Base-by-base conservation (phyloP, 192 early-diverging fungal genomes). In the Gigaspora rosea region DNA sequence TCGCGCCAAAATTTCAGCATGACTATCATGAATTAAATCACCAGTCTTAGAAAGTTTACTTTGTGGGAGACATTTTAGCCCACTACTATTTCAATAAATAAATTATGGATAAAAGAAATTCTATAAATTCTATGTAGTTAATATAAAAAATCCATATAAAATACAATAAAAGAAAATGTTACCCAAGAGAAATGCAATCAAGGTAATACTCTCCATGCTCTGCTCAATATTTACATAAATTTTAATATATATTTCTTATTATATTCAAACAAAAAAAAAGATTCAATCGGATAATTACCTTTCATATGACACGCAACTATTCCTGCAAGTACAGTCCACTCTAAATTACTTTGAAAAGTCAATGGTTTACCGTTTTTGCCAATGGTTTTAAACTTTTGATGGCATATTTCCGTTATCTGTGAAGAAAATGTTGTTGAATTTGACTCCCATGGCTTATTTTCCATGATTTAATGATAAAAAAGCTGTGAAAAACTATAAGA, bases 251-350 rank as follows among this genome's bases (percentile, higher is more conserved):
- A 58, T 36, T 67, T 78, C 35, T 58, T 75, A 75, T 57, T 22
- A 46, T 35, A 27, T 64, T 20, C n/a, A 9, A 10, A 46, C 47
- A 12, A 47, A 48, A 61, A 48, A 59, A 13, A 18, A 18, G 2
- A 56, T 50, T 57, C 15, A 27, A 54, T 18, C 7, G 27, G 36
- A 20, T 9, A 20, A 36, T 47, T 36, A 75, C 41, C 61, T 35
- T 15, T 20, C 11, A 33, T 15, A 51, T 58, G 36, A 20, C 82
- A 65, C 47, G 81, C 64, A 3, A 93, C 90, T 76, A 97, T 90
- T 0, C 90, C 94, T 0, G 92, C 92, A 16, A 97, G 84, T 2
- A 96, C 91, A 0, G 95, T 97, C 95, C 95, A 97, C 79, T 95
- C 93, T 20, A 49, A 49, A 22, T 68, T 49, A 68, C 49, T 41